Evolutionary conservation across 2,329 filamentous ascomycete genomes (phyloP), one percentile per base, ranked within the genome.

Genomic region (Neofusicoccum sp.): DNA sequence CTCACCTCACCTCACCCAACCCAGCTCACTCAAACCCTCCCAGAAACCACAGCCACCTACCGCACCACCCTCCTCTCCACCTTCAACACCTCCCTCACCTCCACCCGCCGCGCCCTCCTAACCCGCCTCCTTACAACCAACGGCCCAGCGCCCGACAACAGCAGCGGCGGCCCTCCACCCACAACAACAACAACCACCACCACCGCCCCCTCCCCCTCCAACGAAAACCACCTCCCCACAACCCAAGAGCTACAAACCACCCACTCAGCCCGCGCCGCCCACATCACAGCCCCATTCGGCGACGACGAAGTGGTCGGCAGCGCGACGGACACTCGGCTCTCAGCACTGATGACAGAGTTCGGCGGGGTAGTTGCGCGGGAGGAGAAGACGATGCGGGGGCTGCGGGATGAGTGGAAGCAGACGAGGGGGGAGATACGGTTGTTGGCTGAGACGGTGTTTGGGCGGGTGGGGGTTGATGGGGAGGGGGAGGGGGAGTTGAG

Each of bases 11-110:
- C 41, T n/a, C 22, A 14, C 36, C 3, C 37, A 41, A 6, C 36
- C n/a, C 2, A 14, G 16, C 39, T 43, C 3, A 36, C 16, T 47
- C 16, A 45, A 52, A 33, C 12, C 22, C n/a, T n/a, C 39, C 29
- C 49, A 76, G 75, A 75, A 6, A 65, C 68, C 8, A 71, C 71
- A 45, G 63, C 63, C 5, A 63, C 62, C 16, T 74, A 74, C 64
- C 72, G 71, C 54, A 67, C 62, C 22, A 66, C 71, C 47, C 52
- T 76, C 39, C 69, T 70, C 65, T 29, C 65, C 2, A 65, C 36
- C 6, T 61, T 68, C 12, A 64, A 67, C 1, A 49, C 62, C 11
- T 67, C 65, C 33, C 68, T 76, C 63, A 29, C 37, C 41, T 28
- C 34, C 1, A 64, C 62, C 12, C 67, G 72, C 47, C 50, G 65